Conservation (phyloP, 352 stramenopile genomes). For the Globisporangium alternatum region DNA sequence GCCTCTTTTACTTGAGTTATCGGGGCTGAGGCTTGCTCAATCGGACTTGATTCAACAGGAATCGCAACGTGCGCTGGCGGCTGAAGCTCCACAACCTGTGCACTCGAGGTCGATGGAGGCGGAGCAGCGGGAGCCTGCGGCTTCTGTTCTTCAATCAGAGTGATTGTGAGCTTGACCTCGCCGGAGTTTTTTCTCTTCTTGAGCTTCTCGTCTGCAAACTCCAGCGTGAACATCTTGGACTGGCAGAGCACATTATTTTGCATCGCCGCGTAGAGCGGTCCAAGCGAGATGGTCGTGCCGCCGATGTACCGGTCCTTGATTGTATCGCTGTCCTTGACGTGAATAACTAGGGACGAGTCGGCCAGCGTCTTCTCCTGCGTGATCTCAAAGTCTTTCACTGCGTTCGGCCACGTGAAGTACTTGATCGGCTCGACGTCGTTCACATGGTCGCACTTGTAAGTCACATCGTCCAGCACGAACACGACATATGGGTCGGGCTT, state of each 20-base stretch:
- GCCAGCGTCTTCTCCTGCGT: conserved; percentile 15
- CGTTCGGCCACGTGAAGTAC: conserved; percentile 48
- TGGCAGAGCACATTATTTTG: conserved; percentile 25
- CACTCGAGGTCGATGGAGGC: background rate
- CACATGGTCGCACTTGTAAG: conserved; percentile 29
- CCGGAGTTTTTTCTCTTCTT: conserved; percentile 36
- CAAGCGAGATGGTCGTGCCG: conserved; percentile 31
- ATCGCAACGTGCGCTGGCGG: background rate
- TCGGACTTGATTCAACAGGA: no score
- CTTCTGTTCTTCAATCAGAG: conserved; percentile 23
- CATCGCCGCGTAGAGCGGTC: conserved; percentile 16
- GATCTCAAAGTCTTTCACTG: conserved; percentile 34
- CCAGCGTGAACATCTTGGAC: conserved; percentile 31
- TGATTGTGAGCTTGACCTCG: conserved; percentile 45
- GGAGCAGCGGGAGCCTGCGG: background rate
- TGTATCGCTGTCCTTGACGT: conserved; percentile 49
- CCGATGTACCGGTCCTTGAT: conserved; percentile 51
- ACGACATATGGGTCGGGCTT: conserved; percentile 48
- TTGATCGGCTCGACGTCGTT: conserved; percentile 39
- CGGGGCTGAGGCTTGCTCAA: no score
- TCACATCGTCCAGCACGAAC: conserved; percentile 30
- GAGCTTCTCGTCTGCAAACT: conserved; percentile 42
- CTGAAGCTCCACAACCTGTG: background rate
- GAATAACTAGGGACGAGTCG: conserved; percentile 24
- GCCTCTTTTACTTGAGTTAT: background rate